phyloP scores from a whole-genome alignment of 257 asterid species.

The Vinca minor region DNA sequence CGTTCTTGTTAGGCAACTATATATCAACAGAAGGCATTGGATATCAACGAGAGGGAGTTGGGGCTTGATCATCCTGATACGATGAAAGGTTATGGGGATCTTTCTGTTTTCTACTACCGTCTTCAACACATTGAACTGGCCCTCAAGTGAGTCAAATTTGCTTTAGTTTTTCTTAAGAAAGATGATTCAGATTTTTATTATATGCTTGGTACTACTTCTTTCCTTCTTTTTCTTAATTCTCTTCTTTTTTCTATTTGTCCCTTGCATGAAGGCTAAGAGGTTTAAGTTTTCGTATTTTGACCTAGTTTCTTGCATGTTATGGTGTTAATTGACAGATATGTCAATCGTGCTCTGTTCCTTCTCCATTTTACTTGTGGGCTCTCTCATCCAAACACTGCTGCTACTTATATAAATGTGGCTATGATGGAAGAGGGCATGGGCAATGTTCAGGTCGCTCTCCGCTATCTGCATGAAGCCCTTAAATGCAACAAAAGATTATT shows the following conservation, averaged over 20 bases:
- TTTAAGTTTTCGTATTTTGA: neutral
- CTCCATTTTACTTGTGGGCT: constrained; percentile 96
- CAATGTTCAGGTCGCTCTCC: constrained; percentile 92
- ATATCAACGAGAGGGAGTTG: constrained; percentile 94
- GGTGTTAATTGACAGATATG: constrained; percentile 52
- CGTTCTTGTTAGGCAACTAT: constrained; percentile 66
- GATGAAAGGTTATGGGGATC: constrained; percentile 99
- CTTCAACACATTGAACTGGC: constrained; percentile 98
- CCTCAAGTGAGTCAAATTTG: constrained; percentile 57
- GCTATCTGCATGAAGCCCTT: constrained; percentile 98
- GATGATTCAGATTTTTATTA: neutral
- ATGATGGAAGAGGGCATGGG: constrained; percentile 99
- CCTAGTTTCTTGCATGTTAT: neutral
- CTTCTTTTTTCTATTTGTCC: neutral
- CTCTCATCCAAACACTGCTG: constrained; percentile 99
- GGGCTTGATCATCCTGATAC: constrained; percentile 99
- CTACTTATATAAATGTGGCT: constrained; percentile 95
- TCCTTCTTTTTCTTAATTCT: neutral
- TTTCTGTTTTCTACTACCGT: constrained; percentile 93
- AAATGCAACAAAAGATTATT: constrained; percentile 83
- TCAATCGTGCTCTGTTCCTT: constrained; percentile 93
- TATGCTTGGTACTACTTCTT: neutral
- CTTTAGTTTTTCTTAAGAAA: neutral
- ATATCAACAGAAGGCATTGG: constrained; percentile 97
- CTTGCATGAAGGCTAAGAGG: neutral